Evolutionary conservation across 2,329 filamentous ascomycete species (phyloP).

Genomic region (Immersiporthe knoxdaviesiana): DNA sequence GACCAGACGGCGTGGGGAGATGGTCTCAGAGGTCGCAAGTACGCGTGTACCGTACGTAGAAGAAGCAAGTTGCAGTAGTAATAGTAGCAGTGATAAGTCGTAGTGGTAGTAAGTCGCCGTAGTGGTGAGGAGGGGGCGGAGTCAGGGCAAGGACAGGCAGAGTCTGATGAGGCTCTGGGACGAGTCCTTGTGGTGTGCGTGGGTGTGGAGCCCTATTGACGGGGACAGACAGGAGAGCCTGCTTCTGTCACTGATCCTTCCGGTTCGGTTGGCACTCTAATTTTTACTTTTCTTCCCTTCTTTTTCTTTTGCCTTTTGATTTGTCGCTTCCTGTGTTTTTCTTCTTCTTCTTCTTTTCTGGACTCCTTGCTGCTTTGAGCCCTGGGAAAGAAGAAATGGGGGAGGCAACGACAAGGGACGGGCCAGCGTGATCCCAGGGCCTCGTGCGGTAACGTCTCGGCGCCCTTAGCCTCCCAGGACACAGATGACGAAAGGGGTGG

Average conservation of each 20-base stretch:
- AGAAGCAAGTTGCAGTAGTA: background rate
- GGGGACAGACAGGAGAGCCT: slow-evolving; percentile 3
- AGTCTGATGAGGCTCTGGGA: slow-evolving; percentile 5
- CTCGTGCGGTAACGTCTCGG: slow-evolving; percentile 5
- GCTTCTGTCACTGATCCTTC: slow-evolving; percentile 13
- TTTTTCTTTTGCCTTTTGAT: no score
- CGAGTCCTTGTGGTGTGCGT: slow-evolving; percentile 12
- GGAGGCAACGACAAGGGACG: background rate
- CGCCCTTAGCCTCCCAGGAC: slow-evolving; percentile 3
- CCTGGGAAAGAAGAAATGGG: no score
- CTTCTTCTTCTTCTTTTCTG: background rate
- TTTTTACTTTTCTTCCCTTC: background rate
- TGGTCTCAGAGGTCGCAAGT: background rate
- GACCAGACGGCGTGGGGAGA: background rate
- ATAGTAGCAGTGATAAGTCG: background rate
- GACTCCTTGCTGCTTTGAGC: background rate
- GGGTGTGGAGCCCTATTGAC: slow-evolving; percentile 10
- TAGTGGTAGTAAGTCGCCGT: no score
- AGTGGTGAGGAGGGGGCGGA: no score
- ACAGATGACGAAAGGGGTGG: background rate
- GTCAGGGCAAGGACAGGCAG: background rate
- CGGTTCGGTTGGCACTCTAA: background rate
- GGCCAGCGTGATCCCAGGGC: slow-evolving; percentile 9
- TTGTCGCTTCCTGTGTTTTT: no score
- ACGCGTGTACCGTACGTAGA: background rate